These are phyloP conservation scores for Yarrowia deformans DNA, from an alignment of 805 yeast genomes.

Conservation along the genomic window DNA sequence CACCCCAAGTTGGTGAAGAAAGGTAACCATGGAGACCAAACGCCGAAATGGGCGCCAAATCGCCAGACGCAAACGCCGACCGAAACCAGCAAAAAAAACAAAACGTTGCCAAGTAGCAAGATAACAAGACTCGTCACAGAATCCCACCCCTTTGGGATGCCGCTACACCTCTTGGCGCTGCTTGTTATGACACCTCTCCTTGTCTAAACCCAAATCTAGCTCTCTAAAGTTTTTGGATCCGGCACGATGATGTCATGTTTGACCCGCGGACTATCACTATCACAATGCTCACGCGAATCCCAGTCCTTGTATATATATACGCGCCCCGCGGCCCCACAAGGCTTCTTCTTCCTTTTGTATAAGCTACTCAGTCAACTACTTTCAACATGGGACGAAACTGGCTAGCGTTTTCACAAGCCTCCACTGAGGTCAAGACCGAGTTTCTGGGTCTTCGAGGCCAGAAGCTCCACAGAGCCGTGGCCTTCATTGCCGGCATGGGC, in stretches of 20 bases:
- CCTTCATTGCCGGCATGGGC: slow-evolving; percentile 43
- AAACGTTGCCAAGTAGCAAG: slow-evolving; percentile 27
- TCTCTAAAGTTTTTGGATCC: background rate
- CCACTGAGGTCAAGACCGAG: slow-evolving; percentile 34
- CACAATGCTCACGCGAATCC: slow-evolving; percentile 18
- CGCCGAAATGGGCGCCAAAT: background rate
- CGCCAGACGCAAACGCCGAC: too few relatives aligned
- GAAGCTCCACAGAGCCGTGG: slow-evolving; percentile 42
- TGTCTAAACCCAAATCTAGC: slow-evolving; percentile 18
- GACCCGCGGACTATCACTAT: slow-evolving; percentile 8
- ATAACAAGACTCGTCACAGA: background rate
- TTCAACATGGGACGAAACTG: slow-evolving; percentile 32
- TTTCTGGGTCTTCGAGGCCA: slow-evolving; percentile 43
- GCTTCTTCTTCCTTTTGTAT: background rate
- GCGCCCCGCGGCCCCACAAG: background rate
- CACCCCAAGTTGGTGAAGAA: background rate
- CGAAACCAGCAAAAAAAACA: too few relatives aligned
- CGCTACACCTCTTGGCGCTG: slow-evolving; percentile 32
- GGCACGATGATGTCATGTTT: slow-evolving; percentile 22
- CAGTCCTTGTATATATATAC: background rate
- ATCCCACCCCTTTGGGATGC: slow-evolving; percentile 25
- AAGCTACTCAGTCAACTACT: slow-evolving; percentile 1
- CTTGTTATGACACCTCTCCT: slow-evolving; percentile 29
- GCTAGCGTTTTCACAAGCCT: slow-evolving; percentile 25
- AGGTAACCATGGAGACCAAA: background rate